Base-by-base conservation (phyloP, 176 grass and related monocot species). In the Eragrostis nindensis region DNA sequence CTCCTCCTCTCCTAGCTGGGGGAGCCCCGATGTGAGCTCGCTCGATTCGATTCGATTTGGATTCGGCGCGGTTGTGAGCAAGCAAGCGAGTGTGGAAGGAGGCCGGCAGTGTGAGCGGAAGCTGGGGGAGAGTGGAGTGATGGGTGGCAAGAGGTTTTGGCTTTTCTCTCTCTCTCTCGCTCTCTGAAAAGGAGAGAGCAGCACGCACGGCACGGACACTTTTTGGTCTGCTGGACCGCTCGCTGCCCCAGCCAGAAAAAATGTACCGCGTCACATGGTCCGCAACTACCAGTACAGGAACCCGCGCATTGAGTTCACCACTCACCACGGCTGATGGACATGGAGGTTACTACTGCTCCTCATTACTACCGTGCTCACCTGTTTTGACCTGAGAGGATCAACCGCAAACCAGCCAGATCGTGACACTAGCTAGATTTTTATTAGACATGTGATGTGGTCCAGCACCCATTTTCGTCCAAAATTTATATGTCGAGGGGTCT, bases 1-100 rank as follows among this genome's bases (percentile, higher is more conserved):
- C 32, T 22, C 68, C 60, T 27, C 17, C 8, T 13, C 18, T 11
- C 1, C 6, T 6, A 40, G 32, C 6, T 39, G 8, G 26, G 24
- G 14, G 6, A 13, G 52, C 21, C 21, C 59, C 38, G 72, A 42
- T 74, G 15, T 8, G 25, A 15, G 48, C 36, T 72, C 25, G 53
- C 39, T 77, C 10, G 74, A 43, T 17, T 75, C 19, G 73, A 76
- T 62, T 76, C 7, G 75, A 74, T 56, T 21, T 81, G 81, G n/a
- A 61, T 13, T 3, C 46, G 2, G 46, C 46, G 46, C 2, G 46
- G 46, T 8, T 1, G 46, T 57, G 25, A 25, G 38, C 24, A n/a
- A 48, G 47, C n/a, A n/a, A n/a, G 18, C 26, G 42, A 73, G 56
- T 40, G 16, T 50, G 57, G 13, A 36, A 38, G 40, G 39, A 29